Percentiles rank a stretch among this genome's conserved stretches.
Conservation (phyloP, 768 basidiomycete genomes). For the Erythrobasidium yunnanense region DNA sequence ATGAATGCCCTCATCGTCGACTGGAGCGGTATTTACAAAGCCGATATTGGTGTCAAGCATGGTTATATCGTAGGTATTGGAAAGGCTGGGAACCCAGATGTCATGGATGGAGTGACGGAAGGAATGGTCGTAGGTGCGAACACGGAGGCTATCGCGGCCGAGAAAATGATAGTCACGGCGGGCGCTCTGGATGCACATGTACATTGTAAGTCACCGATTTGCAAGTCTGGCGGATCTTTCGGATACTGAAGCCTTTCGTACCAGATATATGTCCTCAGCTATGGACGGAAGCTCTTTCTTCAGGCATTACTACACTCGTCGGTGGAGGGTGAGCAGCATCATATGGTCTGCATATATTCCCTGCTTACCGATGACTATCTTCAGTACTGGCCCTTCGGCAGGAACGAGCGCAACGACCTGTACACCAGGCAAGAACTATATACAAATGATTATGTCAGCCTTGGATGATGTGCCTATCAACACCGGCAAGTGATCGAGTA, state of each 20-base stretch:
- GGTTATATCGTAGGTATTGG: constrained; percentile 77
- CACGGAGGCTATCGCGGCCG: constrained; percentile 92
- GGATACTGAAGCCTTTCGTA: neutral
- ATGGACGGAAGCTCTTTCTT: constrained; percentile 52
- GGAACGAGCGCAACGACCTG: constrained; percentile 90
- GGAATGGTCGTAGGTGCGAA: constrained; percentile 72
- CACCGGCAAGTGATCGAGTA: neutral
- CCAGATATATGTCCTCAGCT: constrained; percentile 77
- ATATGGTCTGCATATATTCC: neutral
- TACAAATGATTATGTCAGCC: constrained; percentile 79
- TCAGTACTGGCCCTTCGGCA: constrained; percentile 74
- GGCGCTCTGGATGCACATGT: constrained; percentile 85
- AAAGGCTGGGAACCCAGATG: constrained; percentile 94
- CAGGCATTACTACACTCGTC: constrained; percentile 27
- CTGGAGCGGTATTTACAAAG: constrained; percentile 93
- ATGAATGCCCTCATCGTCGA: constrained; percentile 91
- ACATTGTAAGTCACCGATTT: neutral
- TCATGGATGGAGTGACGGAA: constrained; percentile 68
- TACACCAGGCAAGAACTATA: constrained; percentile 78
- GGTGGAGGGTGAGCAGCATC: constrained; percentile 26
- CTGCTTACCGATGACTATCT: neutral
- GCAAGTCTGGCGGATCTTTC: neutral
- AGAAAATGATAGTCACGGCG: constrained; percentile 84
- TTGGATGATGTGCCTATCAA: constrained; percentile 53
- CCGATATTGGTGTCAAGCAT: constrained; percentile 82